Base-by-base conservation (phyloP, 371 early-diverging fungal species). In the Zychaea mexicana region DNA sequence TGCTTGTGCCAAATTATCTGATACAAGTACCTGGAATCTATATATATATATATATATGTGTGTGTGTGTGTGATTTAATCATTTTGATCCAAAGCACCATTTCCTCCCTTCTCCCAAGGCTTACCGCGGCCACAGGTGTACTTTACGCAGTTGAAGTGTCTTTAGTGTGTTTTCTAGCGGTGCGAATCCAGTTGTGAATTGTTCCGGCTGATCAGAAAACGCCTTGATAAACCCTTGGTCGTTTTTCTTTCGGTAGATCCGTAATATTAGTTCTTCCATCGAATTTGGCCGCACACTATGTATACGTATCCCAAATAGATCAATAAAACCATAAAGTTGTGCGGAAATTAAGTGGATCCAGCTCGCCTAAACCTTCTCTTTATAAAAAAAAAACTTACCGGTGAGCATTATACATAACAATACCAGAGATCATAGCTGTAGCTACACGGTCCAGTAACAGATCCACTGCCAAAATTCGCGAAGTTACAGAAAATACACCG, bases 381-480 rank as follows among this genome's bases (percentile, higher is more conserved):
- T n/a, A n/a, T n/a, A n/a, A n/a, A n/a, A n/a, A n/a, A n/a, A n/a
- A n/a, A n/a, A n/a, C 27, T 10, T 81, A 90, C 91, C 84, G 78
- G 56, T 95, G 93, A 6, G 97, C 98, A 77, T 98, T 90, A 32
- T 87, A 86, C 5, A 99, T 86, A 8, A 99, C 69, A 0, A 99
- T 84, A 15, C 96, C 96, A 5, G 93, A 90, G 9, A 98, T 85
- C 22, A 92, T 72, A 56, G 92, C 73, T 2, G 78, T 65, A 2
- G 97, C 95, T 1, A 98, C 78, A 30, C 90, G 80, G 13, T 88
- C 82, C 61, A 91, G 90, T 31, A 99, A 75, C 79, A 99, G 80
- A 73, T 99, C 99, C 36, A 97, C 96, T n/a, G 96, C 89, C 27
- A 99, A 76, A 45, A 97, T 94, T 32, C 96, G 85, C 19, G 97